These are phyloP conservation scores for Aspergillus fijiensis DNA, from an alignment of 2,329 filamentous ascomycete species.

Conservation along the genomic window DNA sequence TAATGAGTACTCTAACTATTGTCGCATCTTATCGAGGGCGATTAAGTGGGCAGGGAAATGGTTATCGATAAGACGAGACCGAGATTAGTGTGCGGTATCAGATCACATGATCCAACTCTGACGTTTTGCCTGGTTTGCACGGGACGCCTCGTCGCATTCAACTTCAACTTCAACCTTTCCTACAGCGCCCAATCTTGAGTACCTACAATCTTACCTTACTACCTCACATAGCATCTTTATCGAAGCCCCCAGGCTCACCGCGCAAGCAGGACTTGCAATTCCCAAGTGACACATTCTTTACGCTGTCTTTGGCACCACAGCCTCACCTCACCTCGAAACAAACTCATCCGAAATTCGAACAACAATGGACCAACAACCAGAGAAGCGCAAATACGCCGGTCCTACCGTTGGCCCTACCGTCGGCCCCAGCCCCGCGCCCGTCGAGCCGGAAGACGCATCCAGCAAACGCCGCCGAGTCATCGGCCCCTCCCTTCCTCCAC, in stretches of 20 bases:
- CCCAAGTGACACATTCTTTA: background rate
- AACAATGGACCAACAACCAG: background rate
- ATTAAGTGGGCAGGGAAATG: too few relatives aligned
- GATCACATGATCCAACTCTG: background rate
- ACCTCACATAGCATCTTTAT: background rate
- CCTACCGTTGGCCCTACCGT: slow-evolving; percentile 10
- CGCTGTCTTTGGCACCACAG: background rate
- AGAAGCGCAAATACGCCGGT: slow-evolving; percentile 24
- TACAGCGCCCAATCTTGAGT: background rate
- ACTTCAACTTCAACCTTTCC: background rate
- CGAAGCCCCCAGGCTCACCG: background rate
- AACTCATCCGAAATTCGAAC: background rate
- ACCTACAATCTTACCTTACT: background rate
- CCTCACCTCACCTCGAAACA: background rate
- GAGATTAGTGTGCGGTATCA: too few relatives aligned
- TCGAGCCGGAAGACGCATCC: background rate
- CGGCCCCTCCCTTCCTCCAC: slow-evolving; percentile 57
- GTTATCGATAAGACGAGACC: background rate
- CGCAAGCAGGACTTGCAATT: background rate
- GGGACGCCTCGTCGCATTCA: background rate
- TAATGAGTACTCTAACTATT: too few relatives aligned
- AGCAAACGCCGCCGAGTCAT: slow-evolving; percentile 53
- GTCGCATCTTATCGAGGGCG: too few relatives aligned
- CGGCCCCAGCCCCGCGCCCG: background rate
- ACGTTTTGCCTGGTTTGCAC: background rate